Conservation (phyloP, 805 yeast species). For the Schwanniomyces polymorphus region DNA sequence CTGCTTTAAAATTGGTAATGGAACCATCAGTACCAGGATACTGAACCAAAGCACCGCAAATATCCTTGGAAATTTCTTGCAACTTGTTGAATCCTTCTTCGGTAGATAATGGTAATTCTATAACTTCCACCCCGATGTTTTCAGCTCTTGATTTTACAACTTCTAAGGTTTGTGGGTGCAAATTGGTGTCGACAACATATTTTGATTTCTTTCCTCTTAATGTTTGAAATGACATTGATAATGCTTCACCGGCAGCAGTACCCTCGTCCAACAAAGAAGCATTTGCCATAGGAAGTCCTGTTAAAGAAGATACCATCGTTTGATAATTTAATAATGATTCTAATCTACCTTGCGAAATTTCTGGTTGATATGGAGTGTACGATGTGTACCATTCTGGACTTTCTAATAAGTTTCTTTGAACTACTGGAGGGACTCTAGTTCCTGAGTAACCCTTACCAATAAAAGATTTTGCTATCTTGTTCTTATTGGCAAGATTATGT, state of each 20-base stretch:
- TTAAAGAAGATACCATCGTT: slow-evolving; percentile 85
- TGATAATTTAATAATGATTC: slow-evolving; percentile 90
- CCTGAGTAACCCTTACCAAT: slow-evolving; percentile 96
- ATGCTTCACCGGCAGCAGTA: slow-evolving; percentile 96
- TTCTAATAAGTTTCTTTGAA: slow-evolving; percentile 88
- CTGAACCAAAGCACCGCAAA: slow-evolving; percentile 85
- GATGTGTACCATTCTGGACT: slow-evolving; percentile 99
- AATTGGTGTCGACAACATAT: slow-evolving; percentile 71
- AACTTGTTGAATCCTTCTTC: slow-evolving; percentile 29
- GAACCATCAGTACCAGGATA: slow-evolving; percentile 89
- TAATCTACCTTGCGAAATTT: slow-evolving; percentile 93
- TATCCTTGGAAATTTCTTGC: slow-evolving; percentile 25
- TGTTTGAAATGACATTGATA: slow-evolving; percentile 76
- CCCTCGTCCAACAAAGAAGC: slow-evolving; percentile 96
- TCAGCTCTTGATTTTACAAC: slow-evolving; percentile 79
- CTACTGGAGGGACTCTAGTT: slow-evolving; percentile 85
- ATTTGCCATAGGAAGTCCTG: slow-evolving; percentile 93
- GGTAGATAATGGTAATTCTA: slow-evolving; percentile 54
- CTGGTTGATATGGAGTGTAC: slow-evolving; percentile 98
- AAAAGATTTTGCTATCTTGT: slow-evolving; percentile 68
- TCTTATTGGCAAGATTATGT: slow-evolving; percentile 68
- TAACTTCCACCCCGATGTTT: slow-evolving; percentile 67
- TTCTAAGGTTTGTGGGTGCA: slow-evolving; percentile 83
- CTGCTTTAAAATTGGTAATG: slow-evolving; percentile 47
- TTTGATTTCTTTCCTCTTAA: slow-evolving; percentile 63